Percentiles rank a stretch among this genome's conserved stretches.
phyloP scores from a whole-genome alignment of 768 basidiomycete genomes.

The Mycena galericulata region DNA sequence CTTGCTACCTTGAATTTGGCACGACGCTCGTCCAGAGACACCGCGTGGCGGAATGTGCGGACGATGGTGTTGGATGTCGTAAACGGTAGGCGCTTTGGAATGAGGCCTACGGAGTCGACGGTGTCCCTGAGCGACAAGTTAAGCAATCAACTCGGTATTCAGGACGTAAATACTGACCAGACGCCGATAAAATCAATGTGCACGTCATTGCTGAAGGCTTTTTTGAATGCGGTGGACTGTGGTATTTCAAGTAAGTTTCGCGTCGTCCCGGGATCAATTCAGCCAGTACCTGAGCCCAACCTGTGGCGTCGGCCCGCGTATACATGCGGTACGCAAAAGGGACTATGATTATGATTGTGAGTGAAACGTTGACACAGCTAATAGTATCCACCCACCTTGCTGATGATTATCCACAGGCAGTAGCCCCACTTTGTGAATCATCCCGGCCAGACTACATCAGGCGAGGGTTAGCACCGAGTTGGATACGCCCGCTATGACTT shows the following conservation, averaged over 20 bases:
- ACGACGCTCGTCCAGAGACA: conserved; percentile 73
- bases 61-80: conserved; percentile 67
- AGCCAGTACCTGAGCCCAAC: conserved; percentile 47
- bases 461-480: background rate
- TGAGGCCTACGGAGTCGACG: conserved; percentile 70
- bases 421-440: conserved; percentile 65
- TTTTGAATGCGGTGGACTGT: conserved; percentile 66
- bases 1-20: conserved; percentile 73
- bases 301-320: conserved; percentile 59
- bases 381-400: conserved; percentile 44
- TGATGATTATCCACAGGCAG: conserved; percentile 62
- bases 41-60: conserved; percentile 70
- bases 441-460: conserved; percentile 55
- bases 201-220: conserved; percentile 64
- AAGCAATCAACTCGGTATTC: background rate
- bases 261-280: background rate
- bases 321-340: conserved; percentile 77
- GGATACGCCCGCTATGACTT: background rate
- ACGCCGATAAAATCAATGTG: conserved; percentile 70
- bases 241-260: background rate
- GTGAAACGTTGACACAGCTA: background rate
- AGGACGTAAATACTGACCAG: conserved; percentile 49
- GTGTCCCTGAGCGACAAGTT: conserved; percentile 64
- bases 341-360: conserved; percentile 39
- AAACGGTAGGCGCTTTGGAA: conserved; percentile 67